A percentile compares a stretch with the other conserved stretches of the same genome.
Conservation (phyloP, 148 eudicot species). For the Camellia japonica region DNA sequence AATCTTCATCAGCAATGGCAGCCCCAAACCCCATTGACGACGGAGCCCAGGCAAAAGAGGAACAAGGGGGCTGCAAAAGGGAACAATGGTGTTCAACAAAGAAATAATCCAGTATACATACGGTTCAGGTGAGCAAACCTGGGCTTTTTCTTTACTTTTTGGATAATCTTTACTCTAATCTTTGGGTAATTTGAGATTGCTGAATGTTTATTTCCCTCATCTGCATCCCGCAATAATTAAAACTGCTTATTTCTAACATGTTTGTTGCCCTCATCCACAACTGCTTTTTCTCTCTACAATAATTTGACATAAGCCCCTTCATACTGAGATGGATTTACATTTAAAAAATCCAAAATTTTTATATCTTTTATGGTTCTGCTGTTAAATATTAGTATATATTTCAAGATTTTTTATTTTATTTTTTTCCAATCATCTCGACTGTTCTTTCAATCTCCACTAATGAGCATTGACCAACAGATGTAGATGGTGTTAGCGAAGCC, state of each 20-base stretch:
- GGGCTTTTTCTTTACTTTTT: too few species aligned
- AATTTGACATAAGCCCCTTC: slow-evolving; percentile 11
- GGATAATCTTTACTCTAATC: too few species aligned
- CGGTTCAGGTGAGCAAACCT: too few species aligned
- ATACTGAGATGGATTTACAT: neutral
- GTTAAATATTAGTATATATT: neutral
- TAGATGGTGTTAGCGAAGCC: neutral
- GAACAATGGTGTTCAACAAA: too few species aligned
- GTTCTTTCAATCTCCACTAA: neutral
- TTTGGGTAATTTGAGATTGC: too few species aligned
- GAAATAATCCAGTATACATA: too few species aligned
- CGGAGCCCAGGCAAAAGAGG: too few species aligned
- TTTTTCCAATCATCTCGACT: neutral
- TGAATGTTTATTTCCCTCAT: neutral
- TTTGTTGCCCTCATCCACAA: neutral
- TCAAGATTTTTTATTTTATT: neutral
- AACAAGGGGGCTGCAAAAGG: too few species aligned
- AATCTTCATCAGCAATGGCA: too few species aligned
- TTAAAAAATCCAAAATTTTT: neutral
- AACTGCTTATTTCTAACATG: neutral
- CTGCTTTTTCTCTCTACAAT: slow-evolving; percentile 39
- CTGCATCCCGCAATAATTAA: neutral
- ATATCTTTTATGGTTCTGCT: neutral
- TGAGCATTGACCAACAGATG: neutral
- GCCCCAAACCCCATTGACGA: too few species aligned